Evolutionary conservation across 2,329 filamentous ascomycete species (phyloP).

Genomic region (Epichloe baconii): DNA sequence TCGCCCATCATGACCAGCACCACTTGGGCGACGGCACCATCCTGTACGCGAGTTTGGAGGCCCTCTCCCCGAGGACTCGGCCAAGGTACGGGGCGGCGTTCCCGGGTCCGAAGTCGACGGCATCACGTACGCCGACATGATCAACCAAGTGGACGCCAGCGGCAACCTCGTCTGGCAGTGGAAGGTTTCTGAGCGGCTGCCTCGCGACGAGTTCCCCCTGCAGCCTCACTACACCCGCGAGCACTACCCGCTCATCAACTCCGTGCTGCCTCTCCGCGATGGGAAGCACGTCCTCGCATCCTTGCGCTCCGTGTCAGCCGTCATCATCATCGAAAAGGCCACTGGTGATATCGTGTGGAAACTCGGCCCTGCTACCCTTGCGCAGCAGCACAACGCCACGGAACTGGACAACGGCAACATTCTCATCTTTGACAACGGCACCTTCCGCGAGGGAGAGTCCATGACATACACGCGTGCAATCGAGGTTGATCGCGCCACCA

Average conservation of each 20-base stretch:
- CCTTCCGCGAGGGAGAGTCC: constrained; percentile 16
- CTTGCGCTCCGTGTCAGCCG: constrained; percentile 15
- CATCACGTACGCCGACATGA: constrained; percentile 17
- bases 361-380: constrained; percentile 11
- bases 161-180: constrained; percentile 16
- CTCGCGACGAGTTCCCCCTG: constrained; percentile 15
- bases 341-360: constrained; percentile 18
- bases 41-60: constrained; percentile 16
- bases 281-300: constrained; percentile 17
- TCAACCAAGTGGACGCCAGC: constrained; percentile 15
- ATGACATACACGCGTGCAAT: constrained; percentile 16
- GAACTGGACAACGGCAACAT: constrained; percentile 19
- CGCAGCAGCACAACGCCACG: constrained; percentile 19
- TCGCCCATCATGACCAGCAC: constrained; percentile 18
- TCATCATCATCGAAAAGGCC: constrained; percentile 15
- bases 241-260: constrained; percentile 20
- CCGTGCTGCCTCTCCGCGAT: constrained; percentile 15
- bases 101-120: constrained; percentile 13
- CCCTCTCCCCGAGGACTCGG: constrained; percentile 13
- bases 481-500: constrained; percentile 12
- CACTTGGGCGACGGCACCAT: constrained; percentile 16
- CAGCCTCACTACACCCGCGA: constrained; percentile 18
- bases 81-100: constrained; percentile 16
- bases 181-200: constrained; percentile 16
- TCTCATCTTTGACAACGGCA: constrained; percentile 18